Evolutionary conservation across 1,284 basidiomycete genomes (phyloP), one percentile per base, ranked within the genome.

Genomic region (Pseudozyma hubeiensis): DNA sequence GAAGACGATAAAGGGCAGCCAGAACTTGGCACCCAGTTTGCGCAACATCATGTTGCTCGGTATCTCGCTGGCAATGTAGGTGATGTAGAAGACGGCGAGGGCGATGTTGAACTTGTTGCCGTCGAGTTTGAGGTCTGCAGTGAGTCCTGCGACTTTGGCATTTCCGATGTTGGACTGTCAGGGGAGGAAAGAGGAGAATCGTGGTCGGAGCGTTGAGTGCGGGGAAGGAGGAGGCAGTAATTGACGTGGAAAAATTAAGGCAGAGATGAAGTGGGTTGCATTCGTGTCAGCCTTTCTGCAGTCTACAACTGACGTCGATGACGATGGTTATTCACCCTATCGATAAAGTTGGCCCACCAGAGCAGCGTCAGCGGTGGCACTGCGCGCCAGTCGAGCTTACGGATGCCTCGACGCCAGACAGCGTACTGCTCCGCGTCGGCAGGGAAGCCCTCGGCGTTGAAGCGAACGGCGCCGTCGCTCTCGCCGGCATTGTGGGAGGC

Each of bases 1-100:
- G 5, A 90, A 82, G 5, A 89, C 89, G 14, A 90, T 80, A 4
- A 87, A 87, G 3, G 90, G 89, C 5, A 90, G 48, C 70, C 65
- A 74, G 51, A 69, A 64, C 53, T 77, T 71, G 14, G 83, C 81
- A 3, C 80, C 78, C 9, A 84, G 45, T 46, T 69, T 71, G 43
- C 82, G 78, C 53, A 85, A 63, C 34, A 83, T 39, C 37, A 85
- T 71, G 62, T 85, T 85, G 44, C 79, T 81, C 14, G 84, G 85
- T 17, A 85, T 77, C 44, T 78, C 77, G 34, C 40, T 34, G 10
- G 66, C 45, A 34, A 80, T 65, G 54, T 76, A 80, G 4, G 61
- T 65, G 29, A 78, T 60, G 61, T 76, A 79, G 48, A 78, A 79
- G 50, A 79, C 65, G 44, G 68, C 57, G 7, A 76, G 50, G 7